A percentile compares a stretch with the other conserved stretches of the same genome.
Conservation (phyloP, 331 rosid genomes). For the Saraca asoca region DNA sequence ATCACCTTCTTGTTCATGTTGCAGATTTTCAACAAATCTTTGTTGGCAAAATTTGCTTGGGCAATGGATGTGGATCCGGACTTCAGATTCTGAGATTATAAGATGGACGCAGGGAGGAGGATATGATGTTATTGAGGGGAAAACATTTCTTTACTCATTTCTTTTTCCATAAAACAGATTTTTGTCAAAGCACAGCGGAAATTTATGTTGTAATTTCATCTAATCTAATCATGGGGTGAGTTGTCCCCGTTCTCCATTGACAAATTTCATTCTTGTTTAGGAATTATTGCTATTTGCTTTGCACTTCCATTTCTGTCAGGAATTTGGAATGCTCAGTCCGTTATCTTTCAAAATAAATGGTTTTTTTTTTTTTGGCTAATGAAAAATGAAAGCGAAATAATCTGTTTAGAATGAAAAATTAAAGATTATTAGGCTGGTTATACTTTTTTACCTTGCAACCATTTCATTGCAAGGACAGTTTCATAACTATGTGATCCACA, state of each 20-base stretch:
- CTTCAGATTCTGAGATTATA: slow-evolving; percentile 77
- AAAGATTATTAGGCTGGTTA: too few relatives aligned
- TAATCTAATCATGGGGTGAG: slow-evolving; percentile 68
- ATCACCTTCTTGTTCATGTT: background rate
- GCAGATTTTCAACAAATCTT: slow-evolving; percentile 93
- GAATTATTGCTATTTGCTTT: too few relatives aligned
- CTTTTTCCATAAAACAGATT: slow-evolving; percentile 43
- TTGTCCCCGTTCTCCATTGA: slow-evolving; percentile 43
- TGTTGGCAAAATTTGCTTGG: slow-evolving; percentile 88
- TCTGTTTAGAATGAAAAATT: too few relatives aligned
- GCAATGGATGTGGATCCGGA: slow-evolving; percentile 95
- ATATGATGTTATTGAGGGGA: slow-evolving; percentile 29
- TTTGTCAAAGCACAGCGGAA: slow-evolving; percentile 45
- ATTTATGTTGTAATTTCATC: slow-evolving; percentile 62
- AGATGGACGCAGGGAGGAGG: slow-evolving; percentile 27
- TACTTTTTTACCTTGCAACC: too few relatives aligned
- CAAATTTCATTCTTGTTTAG: slow-evolving; percentile 11
- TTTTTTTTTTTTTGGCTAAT: background rate
- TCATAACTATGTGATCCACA: too few relatives aligned
- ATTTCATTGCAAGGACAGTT: too few relatives aligned
- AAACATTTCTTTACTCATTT: slow-evolving; percentile 35
- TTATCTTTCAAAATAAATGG: slow-evolving; percentile 1
- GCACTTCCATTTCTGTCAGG: slow-evolving; percentile 5
- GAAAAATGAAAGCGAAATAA: too few relatives aligned
- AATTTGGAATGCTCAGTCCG: slow-evolving; percentile 25